Percentiles rank a stretch among this genome's conserved stretches.
Evolutionary conservation across 148 eudicot species (phyloP).

Genomic region (Gaultheria prostrata): DNA sequence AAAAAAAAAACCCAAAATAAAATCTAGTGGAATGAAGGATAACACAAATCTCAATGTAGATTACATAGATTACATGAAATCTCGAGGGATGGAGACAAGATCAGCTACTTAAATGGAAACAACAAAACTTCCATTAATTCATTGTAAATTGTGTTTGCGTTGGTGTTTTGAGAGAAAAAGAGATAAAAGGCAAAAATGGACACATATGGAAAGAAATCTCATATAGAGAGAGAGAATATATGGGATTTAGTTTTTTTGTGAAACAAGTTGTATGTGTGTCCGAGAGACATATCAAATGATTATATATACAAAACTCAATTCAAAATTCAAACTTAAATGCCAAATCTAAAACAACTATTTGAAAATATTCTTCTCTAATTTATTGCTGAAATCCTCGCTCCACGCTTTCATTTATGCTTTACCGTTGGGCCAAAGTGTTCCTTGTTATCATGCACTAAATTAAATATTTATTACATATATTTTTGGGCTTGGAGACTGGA

Average conservation of each 20-base stretch:
- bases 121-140: too few species aligned
- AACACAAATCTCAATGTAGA: constrained; percentile 14
- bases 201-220: background rate
- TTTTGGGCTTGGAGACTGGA: too few species aligned
- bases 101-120: too few species aligned
- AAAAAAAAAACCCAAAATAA: too few species aligned
- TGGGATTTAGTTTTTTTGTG: constrained; percentile 23
- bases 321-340: constrained; percentile 32
- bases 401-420: constrained; percentile 25
- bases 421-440: too few species aligned
- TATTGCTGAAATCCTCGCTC: constrained; percentile 40
- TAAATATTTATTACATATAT: too few species aligned
- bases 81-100: constrained; percentile 7
- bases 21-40: background rate
- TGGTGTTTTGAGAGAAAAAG: background rate
- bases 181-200: background rate
- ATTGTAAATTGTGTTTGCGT: constrained; percentile 22
- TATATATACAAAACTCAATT: background rate
- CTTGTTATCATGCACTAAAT: background rate
- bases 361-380: constrained; percentile 18
- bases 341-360: constrained; percentile 30
- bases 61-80: constrained; percentile 27
- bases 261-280: constrained; percentile 29
- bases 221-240: constrained; percentile 17
- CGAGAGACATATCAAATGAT: constrained; percentile 27